These are phyloP conservation scores for Sequoiadendron giganteum DNA, from an alignment of 75 land plant genomes.

Conservation along the genomic window DNA sequence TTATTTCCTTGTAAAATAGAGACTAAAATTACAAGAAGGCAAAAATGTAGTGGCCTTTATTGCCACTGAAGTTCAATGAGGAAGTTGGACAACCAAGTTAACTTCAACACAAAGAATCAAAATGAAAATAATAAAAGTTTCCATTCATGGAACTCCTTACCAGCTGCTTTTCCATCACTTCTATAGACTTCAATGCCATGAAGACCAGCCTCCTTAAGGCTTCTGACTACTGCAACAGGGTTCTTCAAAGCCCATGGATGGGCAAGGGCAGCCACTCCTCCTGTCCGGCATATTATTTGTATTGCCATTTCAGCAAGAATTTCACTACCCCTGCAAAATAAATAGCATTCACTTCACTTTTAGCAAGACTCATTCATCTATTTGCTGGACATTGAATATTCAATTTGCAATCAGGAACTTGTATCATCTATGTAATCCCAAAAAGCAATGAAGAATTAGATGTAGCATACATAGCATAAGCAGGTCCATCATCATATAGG, in stretches of 20 bases:
- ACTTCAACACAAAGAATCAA: not conserved
- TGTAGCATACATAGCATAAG: slow-evolving; percentile 67
- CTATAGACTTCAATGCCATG: slow-evolving; percentile 93
- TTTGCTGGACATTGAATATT: not conserved
- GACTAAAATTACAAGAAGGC: slow-evolving; percentile 22
- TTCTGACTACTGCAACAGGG: slow-evolving; percentile 57
- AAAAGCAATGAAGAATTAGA: not conserved
- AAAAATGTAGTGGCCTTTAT: not conserved
- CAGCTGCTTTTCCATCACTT: slow-evolving; percentile 75
- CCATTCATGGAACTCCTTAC: slow-evolving; percentile 22
- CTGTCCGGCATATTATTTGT: slow-evolving; percentile 42
- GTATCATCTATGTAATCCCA: not conserved
- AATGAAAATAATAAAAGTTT: not conserved
- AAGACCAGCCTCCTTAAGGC: slow-evolving; percentile 78
- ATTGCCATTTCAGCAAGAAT: slow-evolving; percentile 77
- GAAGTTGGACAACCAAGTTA: not conserved
- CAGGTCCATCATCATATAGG: slow-evolving; percentile 94
- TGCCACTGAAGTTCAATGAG: not conserved
- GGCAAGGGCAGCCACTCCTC: slow-evolving; percentile 78
- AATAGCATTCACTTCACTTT: slow-evolving; percentile 3
- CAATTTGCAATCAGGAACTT: not conserved
- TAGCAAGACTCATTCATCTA: slow-evolving; percentile 8
- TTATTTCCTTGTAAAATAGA: not conserved
- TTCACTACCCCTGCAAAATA: slow-evolving; percentile 74
- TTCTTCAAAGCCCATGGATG: slow-evolving; percentile 98